These are phyloP conservation scores for Backusella circina DNA, from an alignment of 192 early-diverging fungal genomes.

Conservation along the genomic window DNA sequence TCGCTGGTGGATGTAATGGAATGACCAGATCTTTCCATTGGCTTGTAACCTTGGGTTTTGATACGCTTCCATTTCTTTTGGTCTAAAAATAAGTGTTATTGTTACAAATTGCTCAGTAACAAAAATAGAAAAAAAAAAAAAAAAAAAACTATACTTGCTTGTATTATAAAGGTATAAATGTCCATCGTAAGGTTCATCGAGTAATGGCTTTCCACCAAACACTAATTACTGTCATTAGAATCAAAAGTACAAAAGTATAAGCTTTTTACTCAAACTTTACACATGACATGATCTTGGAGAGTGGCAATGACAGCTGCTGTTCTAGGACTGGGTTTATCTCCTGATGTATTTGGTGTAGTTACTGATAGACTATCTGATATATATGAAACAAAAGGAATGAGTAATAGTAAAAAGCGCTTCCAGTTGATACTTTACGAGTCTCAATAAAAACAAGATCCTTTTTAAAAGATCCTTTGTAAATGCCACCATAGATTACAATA, in stretches of 20 bases:
- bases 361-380: not conserved
- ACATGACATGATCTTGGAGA: conserved; percentile 37
- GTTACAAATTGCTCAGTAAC: not conserved
- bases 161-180: conserved; percentile 30
- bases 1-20: conserved; percentile 37
- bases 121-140: not conserved
- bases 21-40: conserved; percentile 40
- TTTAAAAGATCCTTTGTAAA: conserved; percentile 13
- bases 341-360: conserved; percentile 23
- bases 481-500: conserved; percentile 16
- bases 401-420: not conserved
- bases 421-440: conserved; percentile 1
- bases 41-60: conserved; percentile 29
- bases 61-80: conserved; percentile 38
- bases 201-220: conserved; percentile 29
- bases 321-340: conserved; percentile 33
- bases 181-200: conserved; percentile 27
- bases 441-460: conserved; percentile 21
- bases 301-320: conserved; percentile 39
- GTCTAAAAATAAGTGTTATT: conserved; percentile 15
- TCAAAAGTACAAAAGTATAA: not conserved
- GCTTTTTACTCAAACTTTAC: conserved; percentile 11
- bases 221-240: conserved; percentile 18
- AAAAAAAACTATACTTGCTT: conserved; percentile 10
- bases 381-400: not conserved